Conservation (phyloP, 495 filamentous ascomycete species). For the Recurvomyces mirabilis region DNA sequence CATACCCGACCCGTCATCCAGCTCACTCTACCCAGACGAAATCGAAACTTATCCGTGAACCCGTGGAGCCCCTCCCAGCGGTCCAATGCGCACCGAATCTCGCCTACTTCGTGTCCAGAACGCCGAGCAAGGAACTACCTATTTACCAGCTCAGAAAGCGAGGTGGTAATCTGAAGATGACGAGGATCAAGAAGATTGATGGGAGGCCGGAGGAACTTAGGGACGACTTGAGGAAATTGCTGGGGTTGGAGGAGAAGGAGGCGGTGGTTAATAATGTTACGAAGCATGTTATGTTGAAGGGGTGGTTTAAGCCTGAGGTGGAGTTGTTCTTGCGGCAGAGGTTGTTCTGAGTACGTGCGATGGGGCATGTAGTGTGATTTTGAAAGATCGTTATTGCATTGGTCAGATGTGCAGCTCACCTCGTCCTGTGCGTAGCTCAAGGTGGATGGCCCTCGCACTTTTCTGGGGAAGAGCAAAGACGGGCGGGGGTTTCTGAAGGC, state of each 20-base stretch:
- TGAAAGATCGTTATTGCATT: background rate
- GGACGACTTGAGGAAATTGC: slow-evolving; percentile 27
- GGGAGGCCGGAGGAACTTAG: slow-evolving; percentile 39
- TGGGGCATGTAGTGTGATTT: no score
- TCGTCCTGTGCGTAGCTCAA: no score
- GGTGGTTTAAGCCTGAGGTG: slow-evolving; percentile 17
- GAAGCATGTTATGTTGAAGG: slow-evolving; percentile 29
- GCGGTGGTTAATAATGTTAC: slow-evolving; percentile 31
- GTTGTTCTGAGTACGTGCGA: slow-evolving; percentile 16
- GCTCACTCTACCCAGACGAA: slow-evolving; percentile 8
- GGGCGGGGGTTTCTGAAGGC: no score
- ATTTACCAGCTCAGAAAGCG: slow-evolving; percentile 68
- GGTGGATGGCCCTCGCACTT: no score
- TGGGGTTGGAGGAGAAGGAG: slow-evolving; percentile 26
- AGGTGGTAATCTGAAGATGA: slow-evolving; percentile 67
- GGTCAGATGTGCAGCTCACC: background rate
- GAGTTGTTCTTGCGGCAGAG: slow-evolving; percentile 19
- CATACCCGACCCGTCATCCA: slow-evolving; percentile 18
- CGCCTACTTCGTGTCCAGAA: slow-evolving; percentile 66
- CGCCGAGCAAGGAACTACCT: slow-evolving; percentile 56
- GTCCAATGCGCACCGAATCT: slow-evolving; percentile 18
- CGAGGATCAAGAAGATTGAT: slow-evolving; percentile 64
- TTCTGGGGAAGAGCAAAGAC: no score
- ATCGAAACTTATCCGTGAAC: slow-evolving; percentile 34
- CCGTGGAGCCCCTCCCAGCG: slow-evolving; percentile 14